phyloP scores from a whole-genome alignment of 2,329 filamentous ascomycete species.

The Aureobasidium sp. region DNA sequence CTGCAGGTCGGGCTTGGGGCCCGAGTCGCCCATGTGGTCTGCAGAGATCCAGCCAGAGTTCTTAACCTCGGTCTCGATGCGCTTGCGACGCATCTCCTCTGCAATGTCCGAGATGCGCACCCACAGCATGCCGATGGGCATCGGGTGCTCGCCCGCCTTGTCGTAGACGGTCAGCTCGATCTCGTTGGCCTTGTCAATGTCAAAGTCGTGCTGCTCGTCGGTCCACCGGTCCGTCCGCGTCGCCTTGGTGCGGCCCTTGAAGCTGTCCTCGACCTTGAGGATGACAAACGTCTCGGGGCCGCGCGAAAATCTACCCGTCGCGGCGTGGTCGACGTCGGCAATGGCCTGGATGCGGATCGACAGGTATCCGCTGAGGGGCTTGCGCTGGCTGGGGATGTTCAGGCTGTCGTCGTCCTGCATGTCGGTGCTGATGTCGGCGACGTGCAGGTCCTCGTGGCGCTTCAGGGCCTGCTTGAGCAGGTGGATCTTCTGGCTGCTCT shows the following conservation, averaged over 20 bases:
- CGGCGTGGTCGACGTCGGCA: slow-evolving; percentile 88
- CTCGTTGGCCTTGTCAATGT: slow-evolving; percentile 97
- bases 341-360: slow-evolving; percentile 80
- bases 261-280: slow-evolving; percentile 90
- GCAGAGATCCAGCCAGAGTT: slow-evolving; percentile 94
- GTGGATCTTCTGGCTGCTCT: slow-evolving; percentile 97
- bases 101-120: slow-evolving; percentile 93
- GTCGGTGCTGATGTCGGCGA: slow-evolving; percentile 73
- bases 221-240: slow-evolving; percentile 86
- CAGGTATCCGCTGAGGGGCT: slow-evolving; percentile 87
- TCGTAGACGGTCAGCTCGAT: slow-evolving; percentile 97
- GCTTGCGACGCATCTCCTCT: slow-evolving; percentile 94
- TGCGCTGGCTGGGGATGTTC: slow-evolving; percentile 87
- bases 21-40: slow-evolving; percentile 70
- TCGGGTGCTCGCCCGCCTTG: slow-evolving; percentile 77
- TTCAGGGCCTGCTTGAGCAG: slow-evolving; percentile 91
- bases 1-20: slow-evolving; percentile 43
- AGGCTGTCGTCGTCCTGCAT: slow-evolving; percentile 87
- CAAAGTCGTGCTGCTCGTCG: slow-evolving; percentile 81
- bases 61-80: slow-evolving; percentile 91
- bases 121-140: slow-evolving; percentile 93
- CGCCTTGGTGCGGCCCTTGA: slow-evolving; percentile 78
- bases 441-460: slow-evolving; percentile 92
- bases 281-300: slow-evolving; percentile 93
- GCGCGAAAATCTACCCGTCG: slow-evolving; percentile 70